Conservation (phyloP, 495 filamentous ascomycete genomes). For the Podospora anserina region DNA sequence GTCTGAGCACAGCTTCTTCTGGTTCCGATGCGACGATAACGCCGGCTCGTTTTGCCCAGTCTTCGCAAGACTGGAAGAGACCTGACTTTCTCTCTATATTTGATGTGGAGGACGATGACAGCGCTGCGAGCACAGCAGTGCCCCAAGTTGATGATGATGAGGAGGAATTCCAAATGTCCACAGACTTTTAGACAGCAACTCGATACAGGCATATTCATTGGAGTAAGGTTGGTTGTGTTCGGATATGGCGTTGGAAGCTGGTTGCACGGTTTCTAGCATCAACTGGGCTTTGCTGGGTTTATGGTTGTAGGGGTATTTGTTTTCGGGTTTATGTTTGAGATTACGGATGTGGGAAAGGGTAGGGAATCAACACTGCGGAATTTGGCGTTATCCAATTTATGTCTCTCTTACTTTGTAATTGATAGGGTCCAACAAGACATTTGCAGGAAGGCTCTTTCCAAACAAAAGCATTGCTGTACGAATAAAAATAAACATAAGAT, state of each 20-base stretch:
- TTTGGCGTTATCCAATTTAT: not conserved
- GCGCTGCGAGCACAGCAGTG: slow-evolving; percentile 20
- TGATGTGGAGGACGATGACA: slow-evolving; percentile 38
- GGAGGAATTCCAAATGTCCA: slow-evolving; percentile 42
- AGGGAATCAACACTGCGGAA: not conserved
- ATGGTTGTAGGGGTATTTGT: not conserved
- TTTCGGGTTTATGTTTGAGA: not conserved
- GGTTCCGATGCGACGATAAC: slow-evolving; percentile 50
- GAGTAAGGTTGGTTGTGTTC: not conserved
- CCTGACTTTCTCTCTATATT: slow-evolving; percentile 46
- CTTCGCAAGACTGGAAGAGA: slow-evolving; percentile 32
- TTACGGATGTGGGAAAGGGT: not conserved
- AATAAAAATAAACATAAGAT: not conserved
- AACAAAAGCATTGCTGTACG: not conserved
- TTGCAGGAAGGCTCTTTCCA: not conserved
- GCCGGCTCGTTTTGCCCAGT: slow-evolving; percentile 42
- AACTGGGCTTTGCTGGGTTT: not conserved
- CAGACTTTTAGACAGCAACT: slow-evolving; percentile 30
- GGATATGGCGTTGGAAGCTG: not conserved
- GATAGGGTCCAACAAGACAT: no score
- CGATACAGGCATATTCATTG: not conserved
- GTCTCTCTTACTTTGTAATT: not conserved
- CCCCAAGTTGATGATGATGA: slow-evolving; percentile 32
- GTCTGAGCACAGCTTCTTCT: slow-evolving; percentile 40
- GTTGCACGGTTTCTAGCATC: not conserved